A percentile compares a stretch with the other conserved stretches of the same genome.
phyloP scores from a whole-genome alignment of 164 flowering plant species.

The Umbilicus rupestris region DNA sequence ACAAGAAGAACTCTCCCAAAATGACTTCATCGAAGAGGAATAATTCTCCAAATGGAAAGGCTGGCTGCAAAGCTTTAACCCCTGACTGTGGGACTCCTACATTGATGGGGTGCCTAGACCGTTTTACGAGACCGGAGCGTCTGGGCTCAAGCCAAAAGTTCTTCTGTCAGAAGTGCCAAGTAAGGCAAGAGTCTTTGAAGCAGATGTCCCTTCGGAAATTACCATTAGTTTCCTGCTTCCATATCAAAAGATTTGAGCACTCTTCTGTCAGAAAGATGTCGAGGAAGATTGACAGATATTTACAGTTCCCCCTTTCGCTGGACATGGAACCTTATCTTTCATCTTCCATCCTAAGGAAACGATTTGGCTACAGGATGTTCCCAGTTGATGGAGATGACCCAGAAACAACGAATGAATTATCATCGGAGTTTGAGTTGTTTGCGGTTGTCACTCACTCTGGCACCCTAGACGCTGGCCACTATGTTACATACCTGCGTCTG shows the following conservation, averaged over 20 bases:
- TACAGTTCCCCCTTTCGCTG: constrained; percentile 79
- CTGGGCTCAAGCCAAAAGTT: constrained; percentile 77
- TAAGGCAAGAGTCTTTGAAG: constrained; percentile 79
- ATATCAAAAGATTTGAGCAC: constrained; percentile 90
- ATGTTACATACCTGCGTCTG: constrained; percentile 67
- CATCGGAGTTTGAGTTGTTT: constrained; percentile 82
- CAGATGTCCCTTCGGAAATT: constrained; percentile 88
- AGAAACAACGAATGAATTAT: constrained; percentile 36
- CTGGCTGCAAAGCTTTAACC: constrained; percentile 26
- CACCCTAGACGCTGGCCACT: constrained; percentile 77
- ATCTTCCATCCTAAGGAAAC: constrained; percentile 69
- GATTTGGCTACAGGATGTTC: constrained; percentile 69
- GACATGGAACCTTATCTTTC: constrained; percentile 88
- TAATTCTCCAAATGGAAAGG: constrained; percentile 35
- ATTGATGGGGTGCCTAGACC: constrained; percentile 68
- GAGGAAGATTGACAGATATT: constrained; percentile 68
- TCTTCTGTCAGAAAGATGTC: constrained; percentile 67
- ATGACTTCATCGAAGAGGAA: constrained; percentile 31
- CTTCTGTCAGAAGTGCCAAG: constrained; percentile 79
- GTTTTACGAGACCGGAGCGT: constrained; percentile 72
- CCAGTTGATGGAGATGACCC: constrained; percentile 52
- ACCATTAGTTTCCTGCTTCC: constrained; percentile 84
- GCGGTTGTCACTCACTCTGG: constrained; percentile 86
- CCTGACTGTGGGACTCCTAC: constrained; percentile 45
- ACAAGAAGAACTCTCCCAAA: constrained; percentile 33